These are phyloP conservation scores for Neonectria coccinea DNA, from an alignment of 2,329 filamentous ascomycete genomes.

Conservation along the genomic window DNA sequence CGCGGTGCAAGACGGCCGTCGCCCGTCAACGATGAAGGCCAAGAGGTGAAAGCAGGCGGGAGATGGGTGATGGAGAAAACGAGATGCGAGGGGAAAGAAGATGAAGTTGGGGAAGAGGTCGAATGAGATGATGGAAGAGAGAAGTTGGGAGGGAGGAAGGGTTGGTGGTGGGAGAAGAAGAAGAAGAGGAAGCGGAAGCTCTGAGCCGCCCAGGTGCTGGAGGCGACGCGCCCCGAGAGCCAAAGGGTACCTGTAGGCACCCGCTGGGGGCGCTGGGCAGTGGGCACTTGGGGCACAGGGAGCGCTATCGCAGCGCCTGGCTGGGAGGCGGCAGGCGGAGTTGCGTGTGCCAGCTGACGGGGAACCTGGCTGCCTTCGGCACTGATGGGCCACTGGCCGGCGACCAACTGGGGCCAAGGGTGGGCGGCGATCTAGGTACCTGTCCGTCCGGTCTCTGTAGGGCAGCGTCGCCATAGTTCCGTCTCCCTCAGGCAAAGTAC, in stretches of 20 bases:
- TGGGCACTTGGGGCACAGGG: conserved; percentile 15
- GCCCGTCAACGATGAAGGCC: conserved; percentile 32
- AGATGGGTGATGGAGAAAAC: conserved; percentile 8
- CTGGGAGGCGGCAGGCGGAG: background rate
- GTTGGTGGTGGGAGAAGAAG: conserved; percentile 32
- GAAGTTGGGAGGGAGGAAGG: conserved; percentile 33
- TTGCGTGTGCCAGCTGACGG: conserved; percentile 40
- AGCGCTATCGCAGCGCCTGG: conserved; percentile 14
- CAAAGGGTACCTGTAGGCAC: conserved; percentile 9
- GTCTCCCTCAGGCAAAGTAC: background rate
- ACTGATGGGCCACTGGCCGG: conserved; percentile 14
- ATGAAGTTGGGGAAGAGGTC: conserved; percentile 11
- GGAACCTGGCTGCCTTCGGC: conserved; percentile 41
- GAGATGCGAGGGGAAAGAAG: conserved; percentile 8
- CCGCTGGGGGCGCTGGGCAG: conserved; percentile 13
- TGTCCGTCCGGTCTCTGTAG: background rate
- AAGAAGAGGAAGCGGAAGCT: conserved; percentile 33
- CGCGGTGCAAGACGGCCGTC: conserved; percentile 42
- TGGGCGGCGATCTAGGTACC: conserved; percentile 1
- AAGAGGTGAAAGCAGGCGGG: background rate
- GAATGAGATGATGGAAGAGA: conserved; percentile 34
- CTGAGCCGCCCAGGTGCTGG: conserved; percentile 23
- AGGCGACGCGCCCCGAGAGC: background rate
- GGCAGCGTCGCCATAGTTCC: background rate
- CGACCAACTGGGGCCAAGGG: conserved; percentile 8